Base-by-base conservation (phyloP, 306 rosid genomes). In the Glycine tomentella region DNA sequence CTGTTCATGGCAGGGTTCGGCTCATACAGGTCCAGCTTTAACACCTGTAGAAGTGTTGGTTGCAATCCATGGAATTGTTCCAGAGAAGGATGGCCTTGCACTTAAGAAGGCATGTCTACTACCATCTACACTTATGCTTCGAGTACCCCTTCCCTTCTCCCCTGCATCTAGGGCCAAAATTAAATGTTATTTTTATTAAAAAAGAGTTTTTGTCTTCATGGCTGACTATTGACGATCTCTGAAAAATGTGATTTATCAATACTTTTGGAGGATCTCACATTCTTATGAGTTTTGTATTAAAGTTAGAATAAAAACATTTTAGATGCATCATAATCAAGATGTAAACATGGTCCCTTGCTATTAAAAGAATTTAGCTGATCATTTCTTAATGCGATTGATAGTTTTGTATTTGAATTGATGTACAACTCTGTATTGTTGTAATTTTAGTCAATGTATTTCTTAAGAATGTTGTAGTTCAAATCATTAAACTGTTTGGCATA, bases 11-110 rank as follows among this genome's bases (percentile, higher is more conserved):
- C 93, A 96, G 99, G 99, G 99, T 82, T 96, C 99, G 46, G 97
- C 99, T 87, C 98, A 96, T 87, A 89, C 97, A 17, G 98, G 98
- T 81, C 99, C 98, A 33, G 99, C 99, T 74, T 88, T 92, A 81
- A 89, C 98, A 63, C 99, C 98, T 13, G 94, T 87, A 9, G 98
- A 96, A 88, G 99, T 96, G 55, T 87, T 96, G 91, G 97, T 96
- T 76, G 94, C 98, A 79, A 96, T 96, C 87, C 99, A 96, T 86
- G 90, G 90, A 70, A 92, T 93, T 83, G 87, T 84, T 83, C 99
- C 98, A 5, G 99, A 92, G 85, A 93, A 90, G 86, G 98, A 92
- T 82, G 94, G 94, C 51, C 89, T 86, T 76, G 75, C 99, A 72
- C 97, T 96, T 76, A 96, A 93, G 82, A 96, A 93, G 98, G 98